Percentiles rank a stretch among this genome's conserved stretches.
Conservation (phyloP, 1,139 yeast genomes). For the Zygosaccharomyces sapae region DNA sequence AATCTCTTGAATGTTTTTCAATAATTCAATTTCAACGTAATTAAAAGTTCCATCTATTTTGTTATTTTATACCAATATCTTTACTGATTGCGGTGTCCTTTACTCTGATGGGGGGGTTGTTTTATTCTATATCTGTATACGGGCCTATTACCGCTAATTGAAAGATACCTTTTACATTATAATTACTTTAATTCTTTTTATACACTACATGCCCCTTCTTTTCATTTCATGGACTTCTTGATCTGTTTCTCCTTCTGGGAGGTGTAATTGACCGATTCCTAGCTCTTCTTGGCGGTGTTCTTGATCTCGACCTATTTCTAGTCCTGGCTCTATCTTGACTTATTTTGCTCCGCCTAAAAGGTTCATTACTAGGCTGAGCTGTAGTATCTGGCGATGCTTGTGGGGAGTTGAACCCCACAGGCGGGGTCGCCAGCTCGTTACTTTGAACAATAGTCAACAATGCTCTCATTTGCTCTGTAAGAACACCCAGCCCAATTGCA, state of each 20-base stretch:
- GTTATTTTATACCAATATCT: slow-evolving; percentile 1
- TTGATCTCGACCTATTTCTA: slow-evolving; percentile 14
- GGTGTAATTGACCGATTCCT: slow-evolving; percentile 20
- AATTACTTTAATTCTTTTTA: background rate
- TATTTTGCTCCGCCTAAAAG: background rate
- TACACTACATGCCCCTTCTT: background rate
- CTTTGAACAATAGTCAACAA: slow-evolving; percentile 35
- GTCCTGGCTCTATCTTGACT: slow-evolving; percentile 1
- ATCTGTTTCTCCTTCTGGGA: slow-evolving; percentile 14
- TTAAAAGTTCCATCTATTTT: background rate
- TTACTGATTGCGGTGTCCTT: background rate
- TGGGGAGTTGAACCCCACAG: background rate
- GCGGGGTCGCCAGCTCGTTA: background rate
- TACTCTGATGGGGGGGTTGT: background rate
- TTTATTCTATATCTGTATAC: background rate
- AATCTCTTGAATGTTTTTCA: too few species aligned
- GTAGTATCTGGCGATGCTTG: background rate
- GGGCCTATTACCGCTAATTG: background rate
- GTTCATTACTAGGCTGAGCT: background rate
- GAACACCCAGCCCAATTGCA: slow-evolving; percentile 80
- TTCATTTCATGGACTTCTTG: slow-evolving; percentile 11
- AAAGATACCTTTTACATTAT: background rate
- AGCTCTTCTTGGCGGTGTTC: slow-evolving; percentile 25
- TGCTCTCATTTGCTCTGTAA: slow-evolving; percentile 79
- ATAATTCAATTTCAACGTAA: too few species aligned